These are phyloP conservation scores for Pseudonitzschia pungens DNA, from an alignment of 108 stramenopile species.

Conservation along the genomic window DNA sequence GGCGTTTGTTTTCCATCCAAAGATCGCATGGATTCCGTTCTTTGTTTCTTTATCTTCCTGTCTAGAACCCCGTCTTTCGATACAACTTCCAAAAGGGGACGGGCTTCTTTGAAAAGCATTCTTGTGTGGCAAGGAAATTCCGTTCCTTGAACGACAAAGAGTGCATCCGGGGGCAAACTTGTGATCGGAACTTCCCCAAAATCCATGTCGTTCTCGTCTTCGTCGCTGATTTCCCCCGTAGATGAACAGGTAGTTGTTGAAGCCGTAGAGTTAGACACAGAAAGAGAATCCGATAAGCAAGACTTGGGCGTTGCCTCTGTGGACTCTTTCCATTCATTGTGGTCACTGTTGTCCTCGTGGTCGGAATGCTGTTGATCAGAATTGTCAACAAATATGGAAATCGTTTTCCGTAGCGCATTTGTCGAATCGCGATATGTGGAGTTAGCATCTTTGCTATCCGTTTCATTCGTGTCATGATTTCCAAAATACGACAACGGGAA, in stretches of 20 bases:
- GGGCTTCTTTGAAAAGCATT: not conserved
- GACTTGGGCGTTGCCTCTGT: no score
- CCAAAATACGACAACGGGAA: no score
- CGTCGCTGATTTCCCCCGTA: not conserved
- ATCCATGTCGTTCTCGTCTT: not conserved
- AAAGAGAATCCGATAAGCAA: no score
- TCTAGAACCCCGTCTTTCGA: not conserved
- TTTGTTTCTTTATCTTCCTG: not conserved
- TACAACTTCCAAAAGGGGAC: not conserved
- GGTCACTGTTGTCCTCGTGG: no score
- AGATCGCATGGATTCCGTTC: not conserved
- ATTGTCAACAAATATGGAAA: no score
- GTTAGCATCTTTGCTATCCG: no score
- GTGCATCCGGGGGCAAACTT: not conserved
- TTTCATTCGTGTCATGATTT: no score
- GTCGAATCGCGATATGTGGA: no score
- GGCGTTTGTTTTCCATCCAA: not conserved
- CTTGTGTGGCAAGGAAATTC: conserved; percentile 1
- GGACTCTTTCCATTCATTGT: no score
- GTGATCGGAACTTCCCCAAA: not conserved
- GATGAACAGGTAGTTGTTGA: not conserved
- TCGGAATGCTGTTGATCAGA: no score
- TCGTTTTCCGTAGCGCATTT: no score
- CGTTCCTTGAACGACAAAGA: not conserved
- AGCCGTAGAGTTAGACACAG: not conserved